A percentile compares a stretch with the other conserved stretches of the same genome.
Evolutionary conservation across 192 early-diverging fungal genomes (phyloP).

Genomic region (Rhizophlyctis rosea): DNA sequence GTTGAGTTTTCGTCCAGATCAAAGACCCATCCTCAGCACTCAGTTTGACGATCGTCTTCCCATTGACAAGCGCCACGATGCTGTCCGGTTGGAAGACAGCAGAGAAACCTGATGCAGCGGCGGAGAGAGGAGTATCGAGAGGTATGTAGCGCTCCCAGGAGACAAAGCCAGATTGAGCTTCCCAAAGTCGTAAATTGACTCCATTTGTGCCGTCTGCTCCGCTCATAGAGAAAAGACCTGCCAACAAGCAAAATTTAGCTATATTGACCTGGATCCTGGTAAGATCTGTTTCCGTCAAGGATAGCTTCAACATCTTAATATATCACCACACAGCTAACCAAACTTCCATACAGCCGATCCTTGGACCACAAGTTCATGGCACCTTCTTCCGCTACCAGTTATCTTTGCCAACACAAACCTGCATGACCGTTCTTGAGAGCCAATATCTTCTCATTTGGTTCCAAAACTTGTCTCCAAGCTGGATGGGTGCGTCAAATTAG

Average conservation of each 20-base stretch:
- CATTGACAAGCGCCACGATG: conserved; percentile 12
- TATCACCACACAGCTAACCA: background rate
- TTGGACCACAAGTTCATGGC: conserved; percentile 3
- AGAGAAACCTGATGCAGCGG: conserved; percentile 2
- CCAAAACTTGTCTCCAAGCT: conserved; percentile 77
- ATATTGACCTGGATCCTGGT: background rate
- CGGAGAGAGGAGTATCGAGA: conserved; percentile 3
- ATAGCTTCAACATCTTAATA: too few species aligned
- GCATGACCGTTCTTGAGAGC: conserved; percentile 24
- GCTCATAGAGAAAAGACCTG: conserved; percentile 39
- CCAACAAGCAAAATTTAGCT: background rate
- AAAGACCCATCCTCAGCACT: conserved; percentile 12
- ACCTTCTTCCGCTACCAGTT: background rate
- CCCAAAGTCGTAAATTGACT: conserved; percentile 44
- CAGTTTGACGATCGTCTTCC: conserved; percentile 8
- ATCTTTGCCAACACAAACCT: background rate
- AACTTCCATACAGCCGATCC: background rate
- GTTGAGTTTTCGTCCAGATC: conserved; percentile 6
- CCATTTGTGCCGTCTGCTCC: conserved; percentile 30
- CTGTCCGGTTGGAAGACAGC: conserved; percentile 8
- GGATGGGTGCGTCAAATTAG: background rate
- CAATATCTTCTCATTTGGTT: conserved; percentile 53
- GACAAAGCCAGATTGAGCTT: conserved; percentile 39
- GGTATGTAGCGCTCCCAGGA: conserved; percentile 42
- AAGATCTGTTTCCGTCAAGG: too few species aligned